These are phyloP conservation scores for Ophiocordyceps australis DNA, from an alignment of 2,329 filamentous ascomycete genomes.

Conservation along the genomic window DNA sequence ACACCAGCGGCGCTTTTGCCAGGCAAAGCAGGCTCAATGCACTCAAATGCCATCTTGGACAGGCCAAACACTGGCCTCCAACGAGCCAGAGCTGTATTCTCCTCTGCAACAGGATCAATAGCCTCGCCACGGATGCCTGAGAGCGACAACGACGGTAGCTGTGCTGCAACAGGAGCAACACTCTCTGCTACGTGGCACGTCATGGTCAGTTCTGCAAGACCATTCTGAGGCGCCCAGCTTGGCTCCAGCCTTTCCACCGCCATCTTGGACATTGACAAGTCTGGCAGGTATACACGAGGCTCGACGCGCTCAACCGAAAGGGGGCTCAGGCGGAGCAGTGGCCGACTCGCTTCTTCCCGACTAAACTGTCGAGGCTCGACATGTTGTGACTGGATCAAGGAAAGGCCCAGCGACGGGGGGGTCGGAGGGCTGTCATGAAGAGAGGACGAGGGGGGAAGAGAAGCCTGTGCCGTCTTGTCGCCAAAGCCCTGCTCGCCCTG, in stretches of 20 bases:
- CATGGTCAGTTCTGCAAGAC: slow-evolving; percentile 8
- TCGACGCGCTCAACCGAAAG: slow-evolving; percentile 12
- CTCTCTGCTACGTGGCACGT: slow-evolving; percentile 8
- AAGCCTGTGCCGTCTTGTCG: slow-evolving; percentile 33
- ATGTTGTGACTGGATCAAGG: slow-evolving; percentile 22
- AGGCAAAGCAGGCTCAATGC: no score
- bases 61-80: no score
- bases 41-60: slow-evolving; percentile 8
- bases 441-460: slow-evolving; percentile 28
- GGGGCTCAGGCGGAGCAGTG: slow-evolving; percentile 10
- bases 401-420: slow-evolving; percentile 20
- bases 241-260: slow-evolving; percentile 9
- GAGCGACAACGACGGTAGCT: slow-evolving; percentile 9
- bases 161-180: slow-evolving; percentile 2
- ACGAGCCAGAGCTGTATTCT: no score
- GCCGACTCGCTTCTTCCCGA: slow-evolving; percentile 11
- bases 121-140: slow-evolving; percentile 13
- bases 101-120: slow-evolving; percentile 10
- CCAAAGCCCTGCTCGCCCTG: slow-evolving; percentile 32
- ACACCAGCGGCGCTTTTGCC: no score
- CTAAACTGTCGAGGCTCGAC: slow-evolving; percentile 23
- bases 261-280: slow-evolving; percentile 10
- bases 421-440: slow-evolving; percentile 11
- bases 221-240: slow-evolving; percentile 8
- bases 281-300: slow-evolving; percentile 9